phyloP scores from a whole-genome alignment of 169 alveolate genomes.

The Theileria luwenshuni region DNA sequence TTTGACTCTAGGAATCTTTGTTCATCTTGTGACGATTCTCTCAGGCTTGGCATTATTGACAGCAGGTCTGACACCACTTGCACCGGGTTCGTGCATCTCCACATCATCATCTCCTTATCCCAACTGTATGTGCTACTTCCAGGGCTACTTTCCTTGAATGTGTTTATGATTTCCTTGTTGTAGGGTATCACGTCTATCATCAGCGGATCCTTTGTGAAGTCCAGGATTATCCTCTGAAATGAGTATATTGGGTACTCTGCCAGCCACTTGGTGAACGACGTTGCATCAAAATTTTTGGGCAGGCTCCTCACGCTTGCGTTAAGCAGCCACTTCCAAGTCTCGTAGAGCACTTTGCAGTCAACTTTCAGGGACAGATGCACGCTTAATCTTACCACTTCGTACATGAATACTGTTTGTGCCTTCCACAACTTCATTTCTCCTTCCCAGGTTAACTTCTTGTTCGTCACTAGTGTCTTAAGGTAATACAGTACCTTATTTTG shows the following conservation, averaged over 20 bases:
- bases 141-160: conserved; percentile 39
- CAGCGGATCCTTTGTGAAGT: conserved; percentile 30
- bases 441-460: conserved; percentile 55
- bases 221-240: conserved; percentile 38
- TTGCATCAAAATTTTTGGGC: conserved; percentile 34
- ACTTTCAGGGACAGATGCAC: conserved; percentile 44
- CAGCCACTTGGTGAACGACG: conserved; percentile 39
- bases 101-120: conserved; percentile 27
- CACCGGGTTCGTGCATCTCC: conserved; percentile 27
- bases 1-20: conserved; percentile 21
- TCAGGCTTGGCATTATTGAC: conserved; percentile 40
- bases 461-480: conserved; percentile 45
- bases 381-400: conserved; percentile 44
- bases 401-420: conserved; percentile 19
- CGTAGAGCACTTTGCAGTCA: conserved; percentile 29
- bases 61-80: conserved; percentile 38
- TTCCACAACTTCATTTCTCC: conserved; percentile 46
- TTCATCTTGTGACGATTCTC: conserved; percentile 35
- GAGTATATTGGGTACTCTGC: conserved; percentile 37
- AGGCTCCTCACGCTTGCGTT: conserved; percentile 26
- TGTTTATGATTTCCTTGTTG: conserved; percentile 51
- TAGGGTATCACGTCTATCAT: conserved; percentile 33
- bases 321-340: conserved; percentile 48
- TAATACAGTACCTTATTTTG: conserved; percentile 46
- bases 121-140: conserved; percentile 18